phyloP scores from a whole-genome alignment of 345 rosid species.

The Bruguiera sexangula region DNA sequence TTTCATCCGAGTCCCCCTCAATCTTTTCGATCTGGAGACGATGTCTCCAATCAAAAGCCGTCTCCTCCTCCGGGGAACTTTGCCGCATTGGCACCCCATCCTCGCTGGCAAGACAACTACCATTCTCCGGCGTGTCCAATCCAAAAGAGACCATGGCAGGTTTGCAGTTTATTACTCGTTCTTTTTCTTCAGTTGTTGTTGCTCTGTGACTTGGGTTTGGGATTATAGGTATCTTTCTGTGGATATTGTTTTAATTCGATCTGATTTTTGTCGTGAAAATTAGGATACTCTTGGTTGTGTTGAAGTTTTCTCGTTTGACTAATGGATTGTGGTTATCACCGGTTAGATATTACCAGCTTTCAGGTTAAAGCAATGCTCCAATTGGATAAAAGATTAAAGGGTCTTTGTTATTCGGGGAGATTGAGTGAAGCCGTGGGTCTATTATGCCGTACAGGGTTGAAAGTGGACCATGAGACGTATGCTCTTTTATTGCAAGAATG shows the following conservation, averaged over 20 bases:
- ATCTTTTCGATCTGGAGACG: conserved; percentile 16
- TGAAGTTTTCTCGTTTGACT: background rate
- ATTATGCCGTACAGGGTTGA: conserved; percentile 40
- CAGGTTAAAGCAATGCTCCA: conserved; percentile 54
- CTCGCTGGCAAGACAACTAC: conserved; percentile 69
- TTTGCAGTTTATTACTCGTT: conserved; percentile 13
- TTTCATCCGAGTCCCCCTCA: conserved; percentile 16
- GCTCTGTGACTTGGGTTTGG: background rate
- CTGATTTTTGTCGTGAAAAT: too few species aligned
- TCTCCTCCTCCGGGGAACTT: conserved; percentile 43
- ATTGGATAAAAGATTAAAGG: conserved; percentile 47
- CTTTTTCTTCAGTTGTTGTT: background rate
- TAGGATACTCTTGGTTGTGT: too few species aligned
- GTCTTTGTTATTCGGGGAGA: conserved; percentile 64
- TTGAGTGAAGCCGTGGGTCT: conserved; percentile 64
- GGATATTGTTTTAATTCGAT: too few species aligned
- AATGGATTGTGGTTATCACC: conserved; percentile 10
- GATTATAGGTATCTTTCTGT: background rate
- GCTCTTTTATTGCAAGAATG: conserved; percentile 69
- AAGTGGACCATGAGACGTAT: conserved; percentile 42
- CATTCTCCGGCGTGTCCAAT: conserved; percentile 60
- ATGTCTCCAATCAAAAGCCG: conserved; percentile 23
- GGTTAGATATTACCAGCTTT: conserved; percentile 51
- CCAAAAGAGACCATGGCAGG: conserved; percentile 59
- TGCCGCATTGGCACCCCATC: conserved; percentile 76